These are phyloP conservation scores for Sugiyamaella mastotermitis DNA, from an alignment of 805 yeast genomes.

Conservation along the genomic window DNA sequence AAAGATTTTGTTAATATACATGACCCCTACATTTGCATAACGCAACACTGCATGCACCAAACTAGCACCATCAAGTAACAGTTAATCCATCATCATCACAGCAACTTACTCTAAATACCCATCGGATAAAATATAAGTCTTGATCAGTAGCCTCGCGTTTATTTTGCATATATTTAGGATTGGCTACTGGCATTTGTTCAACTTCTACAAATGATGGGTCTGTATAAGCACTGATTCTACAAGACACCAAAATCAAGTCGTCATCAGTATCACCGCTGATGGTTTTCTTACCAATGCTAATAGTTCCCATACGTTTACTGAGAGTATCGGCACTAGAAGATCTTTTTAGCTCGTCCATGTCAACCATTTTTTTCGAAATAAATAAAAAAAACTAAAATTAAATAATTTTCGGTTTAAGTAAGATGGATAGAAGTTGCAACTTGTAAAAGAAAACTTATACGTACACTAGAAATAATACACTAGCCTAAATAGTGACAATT, in stretches of 20 bases:
- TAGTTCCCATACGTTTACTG: slow-evolving; percentile 10
- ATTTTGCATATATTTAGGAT: slow-evolving; percentile 12
- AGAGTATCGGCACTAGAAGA: slow-evolving; percentile 14
- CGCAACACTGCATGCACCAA: too few species aligned
- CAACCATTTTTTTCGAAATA: not conserved
- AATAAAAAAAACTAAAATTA: too few species aligned
- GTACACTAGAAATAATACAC: too few species aligned
- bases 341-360: slow-evolving; percentile 8
- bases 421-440: too few species aligned
- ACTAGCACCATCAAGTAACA: too few species aligned
- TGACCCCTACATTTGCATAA: not conserved
- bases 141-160: slow-evolving; percentile 9
- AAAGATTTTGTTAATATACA: not conserved
- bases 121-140: slow-evolving; percentile 19
- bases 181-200: slow-evolving; percentile 16
- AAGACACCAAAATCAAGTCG: slow-evolving; percentile 14
- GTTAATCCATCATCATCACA: too few species aligned
- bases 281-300: not conserved
- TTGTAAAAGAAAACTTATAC: too few species aligned
- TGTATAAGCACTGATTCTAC: slow-evolving; percentile 14
- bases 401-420: too few species aligned
- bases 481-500: too few species aligned
- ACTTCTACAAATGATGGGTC: slow-evolving; percentile 8
- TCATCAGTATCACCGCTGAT: not conserved
- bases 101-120: slow-evolving; percentile 18